phyloP scores from a whole-genome alignment of 1,139 yeast species.

The Candida tetrigidarum region DNA sequence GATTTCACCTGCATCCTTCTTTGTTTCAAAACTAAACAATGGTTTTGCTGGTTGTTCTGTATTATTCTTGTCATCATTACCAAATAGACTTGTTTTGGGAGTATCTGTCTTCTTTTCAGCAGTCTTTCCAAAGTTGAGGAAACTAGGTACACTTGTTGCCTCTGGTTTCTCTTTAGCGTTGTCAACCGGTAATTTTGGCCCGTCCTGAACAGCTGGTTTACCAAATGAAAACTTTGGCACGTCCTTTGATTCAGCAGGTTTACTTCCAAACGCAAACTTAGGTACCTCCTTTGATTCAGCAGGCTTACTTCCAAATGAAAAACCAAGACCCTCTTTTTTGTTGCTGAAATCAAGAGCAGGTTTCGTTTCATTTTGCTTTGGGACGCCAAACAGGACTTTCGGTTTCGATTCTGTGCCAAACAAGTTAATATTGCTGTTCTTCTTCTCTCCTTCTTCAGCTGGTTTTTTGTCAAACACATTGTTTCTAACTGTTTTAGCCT shows the following conservation, averaged over 20 bases:
- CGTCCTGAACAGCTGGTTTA: constrained; percentile 4
- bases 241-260: background rate
- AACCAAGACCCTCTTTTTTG: background rate
- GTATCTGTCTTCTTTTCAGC: background rate
- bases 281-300: background rate
- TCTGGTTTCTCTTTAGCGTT: constrained; percentile 1
- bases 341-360: background rate
- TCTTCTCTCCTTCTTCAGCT: background rate
- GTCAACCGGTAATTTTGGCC: too few species aligned
- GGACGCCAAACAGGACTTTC: constrained; percentile 9
- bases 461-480: background rate
- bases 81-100: constrained; percentile 2
- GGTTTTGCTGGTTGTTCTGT: background rate
- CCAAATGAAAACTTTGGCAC: constrained; percentile 10
- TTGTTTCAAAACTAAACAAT: constrained; percentile 5
- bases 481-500: background rate
- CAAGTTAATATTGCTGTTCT: too few species aligned
- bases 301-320: constrained; percentile 10
- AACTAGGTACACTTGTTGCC: background rate
- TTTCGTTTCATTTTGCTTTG: constrained; percentile 7
- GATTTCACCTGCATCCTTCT: constrained; percentile 8
- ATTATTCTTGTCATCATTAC: background rate
- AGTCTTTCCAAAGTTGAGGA: background rate
- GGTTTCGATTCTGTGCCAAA: constrained; percentile 9
- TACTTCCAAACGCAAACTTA: constrained; percentile 9